A percentile compares a stretch with the other conserved stretches of the same genome.
phyloP scores from a whole-genome alignment of 1,139 yeast genomes.

The Yamadazyma friedrichii region DNA sequence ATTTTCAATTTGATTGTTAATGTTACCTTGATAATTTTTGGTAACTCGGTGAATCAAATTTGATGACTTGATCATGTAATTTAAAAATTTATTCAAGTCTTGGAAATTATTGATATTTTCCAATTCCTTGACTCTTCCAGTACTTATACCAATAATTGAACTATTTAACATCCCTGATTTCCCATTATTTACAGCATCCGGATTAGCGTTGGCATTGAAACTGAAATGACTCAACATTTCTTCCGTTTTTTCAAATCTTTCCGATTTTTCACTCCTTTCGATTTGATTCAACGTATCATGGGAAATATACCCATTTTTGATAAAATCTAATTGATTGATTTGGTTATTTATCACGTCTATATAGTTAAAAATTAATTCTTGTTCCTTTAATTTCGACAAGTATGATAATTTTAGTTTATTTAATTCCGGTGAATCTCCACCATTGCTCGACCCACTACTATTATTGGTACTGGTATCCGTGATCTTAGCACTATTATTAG shows the following conservation, averaged over 20 bases:
- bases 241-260: neutral
- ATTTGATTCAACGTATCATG: slow-evolving; percentile 38
- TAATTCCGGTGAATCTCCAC: slow-evolving; percentile 16
- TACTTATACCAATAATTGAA: neutral
- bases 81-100: slow-evolving; percentile 43
- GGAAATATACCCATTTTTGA: slow-evolving; percentile 47
- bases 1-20: slow-evolving; percentile 37
- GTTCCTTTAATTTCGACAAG: slow-evolving; percentile 42
- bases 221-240: slow-evolving; percentile 2
- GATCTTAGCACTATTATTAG: neutral
- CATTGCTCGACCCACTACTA: neutral
- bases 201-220: slow-evolving; percentile 5
- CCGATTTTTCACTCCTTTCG: slow-evolving; percentile 3
- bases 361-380: slow-evolving; percentile 44
- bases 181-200: neutral
- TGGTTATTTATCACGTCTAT: slow-evolving; percentile 46
- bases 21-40: slow-evolving; percentile 22
- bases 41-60: slow-evolving; percentile 43
- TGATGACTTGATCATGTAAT: slow-evolving; percentile 39
- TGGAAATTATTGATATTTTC: slow-evolving; percentile 42
- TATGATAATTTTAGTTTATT: slow-evolving; percentile 31
- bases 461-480: neutral
- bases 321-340: slow-evolving; percentile 45
- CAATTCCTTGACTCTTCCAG: slow-evolving; percentile 28
- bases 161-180: slow-evolving; percentile 2